Percentiles rank a stretch among this genome's conserved stretches.
Conservation (phyloP, 2,329 filamentous ascomycete genomes). For the Colletotrichum sidae region DNA sequence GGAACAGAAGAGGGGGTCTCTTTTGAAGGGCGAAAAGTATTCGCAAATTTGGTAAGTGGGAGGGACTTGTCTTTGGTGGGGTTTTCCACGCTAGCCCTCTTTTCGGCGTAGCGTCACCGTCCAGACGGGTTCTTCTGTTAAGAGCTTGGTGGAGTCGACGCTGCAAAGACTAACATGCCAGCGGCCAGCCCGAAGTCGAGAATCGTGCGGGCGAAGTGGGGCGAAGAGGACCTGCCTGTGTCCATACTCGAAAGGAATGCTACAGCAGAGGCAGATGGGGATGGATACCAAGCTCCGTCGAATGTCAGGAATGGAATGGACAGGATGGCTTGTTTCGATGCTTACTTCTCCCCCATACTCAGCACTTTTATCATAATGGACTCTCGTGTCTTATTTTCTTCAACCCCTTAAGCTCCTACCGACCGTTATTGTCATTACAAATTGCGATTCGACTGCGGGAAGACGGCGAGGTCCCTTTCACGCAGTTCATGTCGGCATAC, state of each 20-base stretch:
- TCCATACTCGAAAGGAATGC: slow-evolving; percentile 17
- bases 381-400: no score
- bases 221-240: slow-evolving; percentile 16
- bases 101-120: slow-evolving; percentile 13
- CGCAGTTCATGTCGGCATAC: no score
- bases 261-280: neutral
- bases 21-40: slow-evolving; percentile 38
- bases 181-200: slow-evolving; percentile 28
- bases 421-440: no score
- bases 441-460: no score
- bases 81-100: slow-evolving; percentile 36
- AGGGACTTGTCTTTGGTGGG: slow-evolving; percentile 40
- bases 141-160: neutral
- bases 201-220: slow-evolving; percentile 21
- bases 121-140: slow-evolving; percentile 19
- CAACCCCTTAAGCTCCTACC: no score
- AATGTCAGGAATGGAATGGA: no score
- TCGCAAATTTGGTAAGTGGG: slow-evolving; percentile 40
- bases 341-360: no score
- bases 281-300: no score
- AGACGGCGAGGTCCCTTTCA: no score
- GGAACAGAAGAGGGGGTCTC: slow-evolving; percentile 27
- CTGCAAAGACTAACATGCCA: slow-evolving; percentile 4
- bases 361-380: no score
- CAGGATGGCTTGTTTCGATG: no score